Evolutionary conservation across 768 basidiomycete genomes (phyloP).

Genomic region (Lactarius hatsudake): DNA sequence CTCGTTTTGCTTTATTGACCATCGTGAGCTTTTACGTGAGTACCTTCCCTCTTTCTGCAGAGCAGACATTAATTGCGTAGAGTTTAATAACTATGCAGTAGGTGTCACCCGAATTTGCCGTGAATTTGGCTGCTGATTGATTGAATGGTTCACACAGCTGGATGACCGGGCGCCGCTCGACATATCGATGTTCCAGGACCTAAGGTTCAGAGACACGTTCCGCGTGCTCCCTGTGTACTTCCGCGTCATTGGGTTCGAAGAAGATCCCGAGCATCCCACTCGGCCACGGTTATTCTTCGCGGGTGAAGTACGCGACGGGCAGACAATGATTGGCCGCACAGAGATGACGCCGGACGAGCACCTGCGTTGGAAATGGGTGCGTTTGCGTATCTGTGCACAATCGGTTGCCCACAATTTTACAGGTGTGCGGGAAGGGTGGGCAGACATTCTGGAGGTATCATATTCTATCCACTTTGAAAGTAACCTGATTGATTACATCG

Average conservation of each 20-base stretch:
- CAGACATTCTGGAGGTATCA: conserved; percentile 35
- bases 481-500: conserved; percentile 28
- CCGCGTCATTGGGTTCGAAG: conserved; percentile 40
- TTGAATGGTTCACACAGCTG: conserved; percentile 28
- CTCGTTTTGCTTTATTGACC: conserved; percentile 68
- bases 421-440: conserved; percentile 16
- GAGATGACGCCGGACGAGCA: conserved; percentile 56
- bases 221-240: conserved; percentile 49
- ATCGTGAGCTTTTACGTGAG: conserved; percentile 62
- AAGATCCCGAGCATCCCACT: conserved; percentile 47
- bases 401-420: background rate
- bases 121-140: background rate
- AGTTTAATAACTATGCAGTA: conserved; percentile 46
- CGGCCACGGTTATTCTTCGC: conserved; percentile 53
- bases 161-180: conserved; percentile 39
- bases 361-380: conserved; percentile 63
- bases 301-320: conserved; percentile 49
- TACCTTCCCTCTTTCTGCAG: conserved; percentile 7
- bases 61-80: conserved; percentile 33
- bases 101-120: background rate
- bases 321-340: conserved; percentile 51
- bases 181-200: conserved; percentile 47
- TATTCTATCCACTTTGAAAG: conserved; percentile 33
- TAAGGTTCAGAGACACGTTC: conserved; percentile 51
- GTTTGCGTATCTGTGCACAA: conserved; percentile 28